These are phyloP conservation scores for Arthrobotrys sphaeroides DNA, from an alignment of 2,329 filamentous ascomycete genomes.

Conservation along the genomic window DNA sequence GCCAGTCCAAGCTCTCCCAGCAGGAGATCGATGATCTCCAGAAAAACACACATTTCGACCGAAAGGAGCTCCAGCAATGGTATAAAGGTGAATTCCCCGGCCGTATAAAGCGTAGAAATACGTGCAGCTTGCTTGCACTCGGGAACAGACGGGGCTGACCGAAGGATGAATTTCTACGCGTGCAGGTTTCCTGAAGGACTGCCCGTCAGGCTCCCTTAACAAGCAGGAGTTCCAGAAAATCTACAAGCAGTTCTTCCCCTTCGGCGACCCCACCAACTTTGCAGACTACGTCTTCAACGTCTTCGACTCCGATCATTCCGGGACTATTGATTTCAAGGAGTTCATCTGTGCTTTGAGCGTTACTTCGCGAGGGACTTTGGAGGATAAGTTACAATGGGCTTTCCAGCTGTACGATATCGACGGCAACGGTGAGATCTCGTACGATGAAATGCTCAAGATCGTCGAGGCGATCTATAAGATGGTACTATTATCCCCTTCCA, in stretches of 20 bases:
- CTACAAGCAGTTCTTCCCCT: conserved; percentile 99
- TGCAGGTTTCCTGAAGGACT: conserved; percentile 98
- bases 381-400: conserved; percentile 99
- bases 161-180: too few relatives aligned
- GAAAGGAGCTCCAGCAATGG: conserved; percentile 99
- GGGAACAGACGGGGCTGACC: too few relatives aligned
- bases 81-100: conserved; percentile 81
- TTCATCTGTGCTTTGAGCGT: conserved; percentile 98
- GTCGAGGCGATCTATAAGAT: conserved; percentile 99
- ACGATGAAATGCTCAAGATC: conserved; percentile 98
- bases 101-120: too few relatives aligned
- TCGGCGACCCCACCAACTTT: conserved; percentile 95
- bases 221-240: conserved; percentile 99
- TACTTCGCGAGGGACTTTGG: conserved; percentile 96
- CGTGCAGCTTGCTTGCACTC: too few relatives aligned
- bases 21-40: conserved; percentile 95
- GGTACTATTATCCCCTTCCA: conserved; percentile 66
- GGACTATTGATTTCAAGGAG: conserved; percentile 98
- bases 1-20: conserved; percentile 97
- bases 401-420: conserved; percentile 99
- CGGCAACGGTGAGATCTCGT: conserved; percentile 97
- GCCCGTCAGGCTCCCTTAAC: conserved; percentile 92
- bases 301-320: conserved; percentile 96
- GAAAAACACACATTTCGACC: conserved; percentile 97
- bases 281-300: conserved; percentile 99